These are phyloP conservation scores for Zygosaccharomyces pseudorouxii DNA, from an alignment of 805 yeast species.

Conservation along the genomic window DNA sequence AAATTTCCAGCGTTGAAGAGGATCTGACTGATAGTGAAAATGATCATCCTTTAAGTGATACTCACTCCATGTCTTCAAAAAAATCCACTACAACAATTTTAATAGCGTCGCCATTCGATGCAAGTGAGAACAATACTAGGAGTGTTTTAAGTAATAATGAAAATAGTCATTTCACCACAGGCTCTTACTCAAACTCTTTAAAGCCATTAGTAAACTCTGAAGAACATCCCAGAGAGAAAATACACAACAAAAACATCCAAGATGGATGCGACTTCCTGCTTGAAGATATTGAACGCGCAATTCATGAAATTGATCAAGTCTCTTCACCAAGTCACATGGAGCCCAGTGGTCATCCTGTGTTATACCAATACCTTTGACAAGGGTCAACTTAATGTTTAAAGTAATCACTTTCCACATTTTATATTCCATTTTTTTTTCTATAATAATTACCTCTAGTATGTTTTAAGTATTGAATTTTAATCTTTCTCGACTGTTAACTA, in stretches of 20 bases:
- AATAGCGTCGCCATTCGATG: slow-evolving; percentile 10
- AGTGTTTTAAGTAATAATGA: neutral
- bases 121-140: neutral
- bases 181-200: slow-evolving; percentile 1
- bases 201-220: neutral
- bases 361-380: slow-evolving; percentile 9
- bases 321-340: slow-evolving; percentile 8
- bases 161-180: neutral
- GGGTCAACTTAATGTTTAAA: neutral
- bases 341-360: slow-evolving; percentile 2
- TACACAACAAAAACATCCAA: neutral
- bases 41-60: slow-evolving; percentile 8
- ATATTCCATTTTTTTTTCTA: neutral
- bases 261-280: slow-evolving; percentile 13
- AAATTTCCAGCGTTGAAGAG: neutral
- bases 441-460: neutral
- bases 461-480: neutral
- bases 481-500: neutral
- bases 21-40: slow-evolving; percentile 11
- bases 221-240: neutral
- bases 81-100: slow-evolving; percentile 17
- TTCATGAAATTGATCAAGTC: slow-evolving; percentile 14
- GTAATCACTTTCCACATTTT: neutral
- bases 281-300: slow-evolving; percentile 18
- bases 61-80: slow-evolving; percentile 5